Base-by-base conservation (phyloP, 2,329 filamentous ascomycete species). In the Ramularia endophylla region DNA sequence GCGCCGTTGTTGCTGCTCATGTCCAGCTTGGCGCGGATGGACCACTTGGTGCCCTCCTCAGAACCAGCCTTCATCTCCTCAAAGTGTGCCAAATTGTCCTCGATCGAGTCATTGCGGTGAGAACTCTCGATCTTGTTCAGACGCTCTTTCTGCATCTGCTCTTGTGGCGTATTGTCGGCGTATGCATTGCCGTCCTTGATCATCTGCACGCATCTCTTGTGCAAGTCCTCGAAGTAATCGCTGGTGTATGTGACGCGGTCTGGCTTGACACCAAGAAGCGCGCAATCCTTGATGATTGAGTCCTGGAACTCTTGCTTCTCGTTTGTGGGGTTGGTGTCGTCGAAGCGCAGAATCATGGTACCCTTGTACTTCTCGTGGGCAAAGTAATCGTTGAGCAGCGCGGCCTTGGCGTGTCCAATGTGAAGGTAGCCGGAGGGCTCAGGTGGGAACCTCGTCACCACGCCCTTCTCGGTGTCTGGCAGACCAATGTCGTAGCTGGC, bases 241-340 rank as follows among this genome's bases (percentile, higher is more conserved):
- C 86, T 94, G 2, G 92, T 95, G 70, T 90, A 94, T 13, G 86
- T 87, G 44, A 89, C 75, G 51, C 77, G 77, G 65, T 95, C 90
- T 16, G 89, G 86, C 67, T 85, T 86, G 65, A 98, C 86, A 20
- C 89, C 90, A 75, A 98, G 87, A 39, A 97, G 75, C 36, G 81
- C 80, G 37, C 95, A 77, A 65, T 98, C 92, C 69, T 95, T 84
- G 28, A 95, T 73, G 48, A 98, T 98, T 4, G 88, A 78, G 66
- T 97, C 88, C 63, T 97, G 83, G 64, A 83, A 98, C 69, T 97
- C 92, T 63, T 90, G 81, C 72, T 94, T 95, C 74, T 98, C 92
- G 65, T 97, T 97, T 46, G 85, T 82, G 6, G 92, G 92, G 68
- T 98, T 98, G 42, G 92, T 98, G 61, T 98, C 92, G 62, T 98